Evolutionary conservation across 768 basidiomycete genomes (phyloP).

Genomic region (Hypsizygus marmoreus): DNA sequence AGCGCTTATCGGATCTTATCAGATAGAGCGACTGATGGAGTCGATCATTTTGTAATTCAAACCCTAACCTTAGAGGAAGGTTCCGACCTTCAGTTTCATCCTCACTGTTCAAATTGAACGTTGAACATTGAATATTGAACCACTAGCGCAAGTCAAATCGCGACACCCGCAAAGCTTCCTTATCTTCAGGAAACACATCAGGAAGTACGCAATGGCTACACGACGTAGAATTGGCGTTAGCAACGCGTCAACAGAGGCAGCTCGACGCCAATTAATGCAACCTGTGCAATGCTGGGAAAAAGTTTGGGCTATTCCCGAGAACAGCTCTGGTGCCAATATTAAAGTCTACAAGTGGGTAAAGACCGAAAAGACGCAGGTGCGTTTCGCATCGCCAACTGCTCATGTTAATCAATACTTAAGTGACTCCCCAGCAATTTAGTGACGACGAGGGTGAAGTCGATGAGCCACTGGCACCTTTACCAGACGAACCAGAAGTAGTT

Average conservation of each 20-base stretch:
- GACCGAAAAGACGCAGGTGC: constrained; percentile 76
- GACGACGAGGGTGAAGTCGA: constrained; percentile 82
- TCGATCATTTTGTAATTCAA: too few relatives aligned
- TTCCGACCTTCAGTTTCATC: too few relatives aligned
- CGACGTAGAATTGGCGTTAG: constrained; percentile 78
- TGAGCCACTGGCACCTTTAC: constrained; percentile 79
- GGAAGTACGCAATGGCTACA: constrained; percentile 56
- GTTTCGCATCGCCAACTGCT: neutral
- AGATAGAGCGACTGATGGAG: too few relatives aligned
- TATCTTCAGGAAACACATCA: too few relatives aligned
- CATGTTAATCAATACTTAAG: neutral
- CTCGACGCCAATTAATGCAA: constrained; percentile 83
- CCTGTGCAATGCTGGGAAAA: constrained; percentile 89
- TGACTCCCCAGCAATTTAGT: constrained; percentile 71
- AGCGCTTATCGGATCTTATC: too few relatives aligned
- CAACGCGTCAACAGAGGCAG: constrained; percentile 75
- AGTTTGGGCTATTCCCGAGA: constrained; percentile 65
- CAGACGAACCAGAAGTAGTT: constrained; percentile 73
- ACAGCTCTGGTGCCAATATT: constrained; percentile 56
- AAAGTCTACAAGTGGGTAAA: constrained; percentile 80
- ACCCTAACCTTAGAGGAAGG: neutral
- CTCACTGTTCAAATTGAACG: neutral
- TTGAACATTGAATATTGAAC: neutral
- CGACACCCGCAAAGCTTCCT: too few relatives aligned
- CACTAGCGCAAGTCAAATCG: too few relatives aligned